Base-by-base conservation (phyloP, 1,284 basidiomycete genomes). In the Cutaneotrichosporon cyanovorans region DNA sequence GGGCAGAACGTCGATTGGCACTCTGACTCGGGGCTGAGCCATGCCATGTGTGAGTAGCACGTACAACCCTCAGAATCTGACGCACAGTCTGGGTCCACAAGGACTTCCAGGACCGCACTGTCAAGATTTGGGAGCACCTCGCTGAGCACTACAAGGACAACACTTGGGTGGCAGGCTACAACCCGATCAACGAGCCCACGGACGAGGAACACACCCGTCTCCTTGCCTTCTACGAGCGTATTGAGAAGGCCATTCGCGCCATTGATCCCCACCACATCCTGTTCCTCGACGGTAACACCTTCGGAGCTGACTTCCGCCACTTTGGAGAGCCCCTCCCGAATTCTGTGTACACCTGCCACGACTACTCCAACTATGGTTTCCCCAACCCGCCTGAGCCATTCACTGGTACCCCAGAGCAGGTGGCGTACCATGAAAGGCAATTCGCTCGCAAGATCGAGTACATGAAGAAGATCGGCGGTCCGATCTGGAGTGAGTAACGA, bases 101-200 rank as follows among this genome's bases (percentile, higher is more conserved):
- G 57, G 83, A 86, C 63, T 84, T 85, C 66, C 83, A 86, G 64
- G 82, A 85, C 61, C 75, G 83, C 5, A 66, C 79, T 3, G 69
- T 85, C 34, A 79, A 78, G 77, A 74, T 85, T 23, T 86, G 84
- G 84, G 75, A 74, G 42, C 70, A 81, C 57, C 72, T 85, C n/a
- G 81, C 83, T 0, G 43, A 37, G 31, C 80, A 79, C 57, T 85
- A 85, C 69, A 78, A 74, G 46, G 75, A 77, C 46, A 81, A 85
- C 59, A 65, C 75, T 36, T 86, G 84, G 84, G 67, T 73, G 16
- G 63, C 63, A 16, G 64, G 68, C 76, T 87, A 84, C 67, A 86
- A 86, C 67, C 78, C 80, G 5, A 72, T 87, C 38, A 87, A 86
- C 68, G 84, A 87, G 65, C 85, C 84, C 7, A 77, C 83, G 0